Evolutionary conservation across 371 early-diverging fungal genomes (phyloP).

Genomic region (Encephalitozoon intestinalis): DNA sequence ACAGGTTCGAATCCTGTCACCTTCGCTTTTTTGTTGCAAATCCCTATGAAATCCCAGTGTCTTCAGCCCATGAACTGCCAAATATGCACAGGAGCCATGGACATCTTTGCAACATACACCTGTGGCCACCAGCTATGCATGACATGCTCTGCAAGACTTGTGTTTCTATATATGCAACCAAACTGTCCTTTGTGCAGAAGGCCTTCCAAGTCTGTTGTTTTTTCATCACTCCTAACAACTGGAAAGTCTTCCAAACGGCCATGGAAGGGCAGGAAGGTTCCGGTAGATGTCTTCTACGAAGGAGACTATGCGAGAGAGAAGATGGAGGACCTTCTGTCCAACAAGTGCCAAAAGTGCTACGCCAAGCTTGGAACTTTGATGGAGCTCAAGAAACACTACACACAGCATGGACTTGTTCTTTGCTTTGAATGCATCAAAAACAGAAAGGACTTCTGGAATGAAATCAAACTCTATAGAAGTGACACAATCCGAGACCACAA

Average conservation of each 20-base stretch:
- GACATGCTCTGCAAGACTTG: slow-evolving; percentile 31
- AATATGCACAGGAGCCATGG: slow-evolving; percentile 23
- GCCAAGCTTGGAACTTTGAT: slow-evolving; percentile 25
- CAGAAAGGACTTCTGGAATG: slow-evolving; percentile 54
- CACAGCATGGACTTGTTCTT: slow-evolving; percentile 38
- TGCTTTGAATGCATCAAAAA: slow-evolving; percentile 53
- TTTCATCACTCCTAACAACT: neutral
- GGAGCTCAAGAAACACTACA: slow-evolving; percentile 50
- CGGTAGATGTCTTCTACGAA: neutral
- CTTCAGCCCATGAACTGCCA: slow-evolving; percentile 45
- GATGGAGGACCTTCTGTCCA: slow-evolving; percentile 28
- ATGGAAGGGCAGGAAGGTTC: neutral
- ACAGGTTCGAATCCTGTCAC: slow-evolving; percentile 52
- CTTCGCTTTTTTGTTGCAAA: slow-evolving; percentile 18
- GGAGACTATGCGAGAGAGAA: slow-evolving; percentile 24
- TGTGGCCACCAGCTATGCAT: slow-evolving; percentile 49
- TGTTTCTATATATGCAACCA: slow-evolving; percentile 29
- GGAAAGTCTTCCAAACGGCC: neutral
- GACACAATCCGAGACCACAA: slow-evolving; percentile 44
- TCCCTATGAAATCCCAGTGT: neutral
- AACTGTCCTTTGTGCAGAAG: slow-evolving; percentile 46
- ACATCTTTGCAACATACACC: slow-evolving; percentile 26
- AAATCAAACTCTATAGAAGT: slow-evolving; percentile 43
- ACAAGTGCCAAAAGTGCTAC: slow-evolving; percentile 50
- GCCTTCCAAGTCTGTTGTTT: neutral